Base-by-base conservation (phyloP, 768 basidiomycete genomes). In the Tylopilus felleus region DNA sequence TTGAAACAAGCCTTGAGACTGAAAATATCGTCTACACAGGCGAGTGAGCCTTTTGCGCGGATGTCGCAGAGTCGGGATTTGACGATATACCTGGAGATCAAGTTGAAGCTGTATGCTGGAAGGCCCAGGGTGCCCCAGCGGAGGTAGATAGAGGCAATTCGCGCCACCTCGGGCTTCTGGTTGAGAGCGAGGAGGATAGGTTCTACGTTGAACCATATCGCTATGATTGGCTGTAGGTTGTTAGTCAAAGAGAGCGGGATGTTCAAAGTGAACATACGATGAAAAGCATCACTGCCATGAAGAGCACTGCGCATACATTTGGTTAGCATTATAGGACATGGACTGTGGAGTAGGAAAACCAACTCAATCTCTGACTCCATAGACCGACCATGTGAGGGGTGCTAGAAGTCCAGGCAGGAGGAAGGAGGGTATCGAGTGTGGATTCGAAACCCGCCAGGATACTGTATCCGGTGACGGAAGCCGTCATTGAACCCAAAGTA, bases 381-480 rank as follows among this genome's bases (percentile, higher is more conserved):
- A 96, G 77, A 8, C 94, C 94, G 12, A 98, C 91, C 12, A 92
- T 77, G 16, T 86, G 73, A 0, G 94, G 96, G 28, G 86, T 84
- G 1, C 84, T 66, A 4, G 93, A 93, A 0, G 97, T 95, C 94
- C 91, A 99, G 16, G 96, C 94, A 36, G 91, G 84, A 1, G 97
- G 96, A 9, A 98, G 82, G 62, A 99, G 80, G 0, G 95, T 95
- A 68, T 99, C 97, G 19, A 99, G 82, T 0, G 92, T 85, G 46
- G 88, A 90, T 8, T 83, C 75, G 51, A 96, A 82, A 19, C 93
- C 93, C 59, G 88, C 87, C 5, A 94, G 74, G 51, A 96, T 85
- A 58, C 85, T 88, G 44, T 75, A 67, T 27, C 69, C 69, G 1
- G 69, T 67, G 12, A 86, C 83, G 48, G 79, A 81, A 19, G 83